Percentiles rank a stretch among this genome's conserved stretches.
phyloP scores from a whole-genome alignment of 1,139 yeast genomes.

The Diutina scorzettiae region DNA sequence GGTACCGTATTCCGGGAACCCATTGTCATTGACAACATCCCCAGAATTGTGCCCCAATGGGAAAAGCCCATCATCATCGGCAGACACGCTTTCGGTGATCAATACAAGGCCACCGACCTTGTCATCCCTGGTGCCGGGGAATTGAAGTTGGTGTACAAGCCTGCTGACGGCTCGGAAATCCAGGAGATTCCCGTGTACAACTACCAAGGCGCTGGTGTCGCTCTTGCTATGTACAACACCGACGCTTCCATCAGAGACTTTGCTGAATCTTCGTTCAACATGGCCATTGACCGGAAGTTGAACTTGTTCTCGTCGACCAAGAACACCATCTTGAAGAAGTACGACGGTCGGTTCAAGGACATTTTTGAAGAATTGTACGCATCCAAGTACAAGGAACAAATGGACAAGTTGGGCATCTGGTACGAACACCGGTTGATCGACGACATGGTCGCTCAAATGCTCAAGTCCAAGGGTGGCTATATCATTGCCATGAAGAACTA shows the following conservation, averaged over 20 bases:
- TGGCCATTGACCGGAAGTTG: conserved; percentile 67
- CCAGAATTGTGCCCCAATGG: conserved; percentile 88
- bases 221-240: conserved; percentile 89
- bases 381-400: conserved; percentile 49
- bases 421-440: conserved; percentile 94
- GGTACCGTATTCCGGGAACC: conserved; percentile 98
- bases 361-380: conserved; percentile 78
- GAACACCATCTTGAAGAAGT: conserved; percentile 84
- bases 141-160: conserved; percentile 67
- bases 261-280: conserved; percentile 84
- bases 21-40: conserved; percentile 79
- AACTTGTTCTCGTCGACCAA: conserved; percentile 83
- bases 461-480: conserved; percentile 89
- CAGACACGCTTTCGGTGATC: conserved; percentile 96
- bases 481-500: conserved; percentile 93
- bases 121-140: conserved; percentile 72
- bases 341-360: conserved; percentile 93
- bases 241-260: conserved; percentile 82
- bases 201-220: conserved; percentile 73
- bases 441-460: conserved; percentile 98
- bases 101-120: conserved; percentile 84
- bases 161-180: conserved; percentile 51
- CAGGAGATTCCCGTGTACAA: conserved; percentile 55
- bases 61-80: conserved; percentile 92
- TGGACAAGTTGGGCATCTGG: conserved; percentile 76